A percentile compares a stretch with the other conserved stretches of the same genome.
Evolutionary conservation across 23 red algal species (phyloP).

Genomic region (Chondrus crispus): DNA sequence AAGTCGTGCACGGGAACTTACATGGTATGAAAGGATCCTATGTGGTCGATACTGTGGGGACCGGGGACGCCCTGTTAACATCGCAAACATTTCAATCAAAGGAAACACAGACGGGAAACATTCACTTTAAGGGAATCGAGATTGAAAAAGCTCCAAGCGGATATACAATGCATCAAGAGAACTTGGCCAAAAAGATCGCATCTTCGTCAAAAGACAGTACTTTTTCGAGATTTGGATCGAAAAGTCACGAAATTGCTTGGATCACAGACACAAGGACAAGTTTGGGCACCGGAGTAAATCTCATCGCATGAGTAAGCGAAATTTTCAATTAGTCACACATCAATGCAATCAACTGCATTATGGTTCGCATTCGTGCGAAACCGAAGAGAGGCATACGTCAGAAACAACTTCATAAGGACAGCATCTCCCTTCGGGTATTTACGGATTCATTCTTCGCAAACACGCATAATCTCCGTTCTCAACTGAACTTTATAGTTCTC

Average conservation of each 20-base stretch:
- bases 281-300: background rate
- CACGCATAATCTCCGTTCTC: background rate
- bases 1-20: background rate
- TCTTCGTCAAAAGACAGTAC: background rate
- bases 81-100: constrained; percentile 14
- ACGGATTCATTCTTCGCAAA: background rate
- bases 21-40: constrained; percentile 24
- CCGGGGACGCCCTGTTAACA: background rate
- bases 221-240: background rate
- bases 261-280: background rate
- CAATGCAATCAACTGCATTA: background rate
- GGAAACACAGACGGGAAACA: background rate
- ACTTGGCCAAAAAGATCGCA: background rate
- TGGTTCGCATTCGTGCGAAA: background rate
- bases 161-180: background rate
- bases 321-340: background rate
- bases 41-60: constrained; percentile 16
- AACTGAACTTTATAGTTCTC: background rate
- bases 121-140: background rate
- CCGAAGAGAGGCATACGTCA: background rate
- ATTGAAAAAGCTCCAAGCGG: background rate
- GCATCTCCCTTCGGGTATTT: background rate
- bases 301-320: background rate
- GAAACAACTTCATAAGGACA: background rate
- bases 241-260: background rate